phyloP scores from a whole-genome alignment of 202 grass and related monocot genomes.

The Setaria viridis region DNA sequence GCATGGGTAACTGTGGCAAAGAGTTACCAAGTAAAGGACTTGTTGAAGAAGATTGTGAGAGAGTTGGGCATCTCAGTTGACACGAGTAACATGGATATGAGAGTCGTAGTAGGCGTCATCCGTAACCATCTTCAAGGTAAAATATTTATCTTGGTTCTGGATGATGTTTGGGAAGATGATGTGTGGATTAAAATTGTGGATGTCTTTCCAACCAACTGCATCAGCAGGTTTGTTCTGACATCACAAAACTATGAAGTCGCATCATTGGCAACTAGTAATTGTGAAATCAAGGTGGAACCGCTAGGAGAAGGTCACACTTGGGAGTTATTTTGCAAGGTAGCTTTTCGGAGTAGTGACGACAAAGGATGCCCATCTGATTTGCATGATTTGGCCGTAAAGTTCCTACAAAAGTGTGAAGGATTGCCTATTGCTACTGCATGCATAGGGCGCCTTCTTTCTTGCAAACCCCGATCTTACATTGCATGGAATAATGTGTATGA shows the following conservation, averaged over 20 bases:
- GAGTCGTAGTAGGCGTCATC: neutral
- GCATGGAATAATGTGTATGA: conserved; percentile 27
- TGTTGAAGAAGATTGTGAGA: conserved; percentile 14
- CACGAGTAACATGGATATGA: neutral
- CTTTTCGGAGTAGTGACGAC: neutral
- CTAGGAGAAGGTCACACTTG: neutral
- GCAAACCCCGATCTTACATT: neutral
- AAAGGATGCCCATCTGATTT: neutral
- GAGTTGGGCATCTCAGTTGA: neutral
- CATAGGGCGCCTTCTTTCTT: conserved; percentile 26
- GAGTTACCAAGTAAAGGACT: neutral
- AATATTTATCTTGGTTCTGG: conserved; percentile 44
- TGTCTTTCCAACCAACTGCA: neutral
- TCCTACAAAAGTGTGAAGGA: conserved; percentile 9
- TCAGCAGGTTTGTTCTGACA: conserved; percentile 42
- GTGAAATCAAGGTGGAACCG: neutral
- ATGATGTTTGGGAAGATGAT: conserved; percentile 51
- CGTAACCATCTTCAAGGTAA: neutral
- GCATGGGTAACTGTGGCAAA: conserved; percentile 46
- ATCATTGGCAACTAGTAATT: neutral
- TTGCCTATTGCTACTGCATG: conserved; percentile 35
- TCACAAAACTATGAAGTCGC: neutral
- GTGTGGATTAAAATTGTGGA: conserved; percentile 26
- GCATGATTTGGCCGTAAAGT: neutral
- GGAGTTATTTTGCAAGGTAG: neutral